Evolutionary conservation across 2,329 filamentous ascomycete genomes (phyloP), one percentile per base, ranked within the genome.

Genomic region (Exophiala lecanii-corni): DNA sequence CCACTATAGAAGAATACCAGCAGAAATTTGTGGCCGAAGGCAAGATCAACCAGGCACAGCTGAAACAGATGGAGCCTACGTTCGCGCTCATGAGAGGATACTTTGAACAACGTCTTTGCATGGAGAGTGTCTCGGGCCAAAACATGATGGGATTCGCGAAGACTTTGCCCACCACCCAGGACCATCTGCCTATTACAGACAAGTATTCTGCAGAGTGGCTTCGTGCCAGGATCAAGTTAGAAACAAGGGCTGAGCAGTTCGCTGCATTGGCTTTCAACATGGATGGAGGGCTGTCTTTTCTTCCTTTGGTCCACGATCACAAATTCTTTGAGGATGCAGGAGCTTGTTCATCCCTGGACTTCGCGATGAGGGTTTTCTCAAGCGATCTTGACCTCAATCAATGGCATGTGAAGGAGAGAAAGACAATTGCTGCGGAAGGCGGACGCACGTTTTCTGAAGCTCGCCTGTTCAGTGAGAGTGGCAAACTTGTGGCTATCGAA

Each of bases 311-410:
- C 1, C 70, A 72, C 39, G 63, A 57, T 38, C 61, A 69, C 7
- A 53, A 64, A 58, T 70, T 62, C 51, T 60, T 74, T 26, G 63
- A 69, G 2, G 70, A 75, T 26, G 61, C 61, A 0, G 62, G 51
- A 5, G 69, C 71, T 2, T 72, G 66, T 39, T 68, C 66, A 2
- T 69, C 63, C 7, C 52, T 76, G n/a, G 73, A 76, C 49, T 76
- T 76, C 55, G 66, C 74, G 3, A 43, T 76, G 43, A 59, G 73
- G 1, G 50, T 72, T 5, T 69, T 72, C 45, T 57, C 55, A 1
- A 62, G 59, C 0, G 60, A 63, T 0, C 42, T 71, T 1, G 60
- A 72, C 39, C 6, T 73, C 31, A 50, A 54, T 5, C 36, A 61
- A 16, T 76, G 72, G 71, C 60, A 67, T 53, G 41, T 75, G 26